Evolutionary conservation across 768 basidiomycete species (phyloP).

Genomic region (Rhodotorula sphaerocarpa): DNA sequence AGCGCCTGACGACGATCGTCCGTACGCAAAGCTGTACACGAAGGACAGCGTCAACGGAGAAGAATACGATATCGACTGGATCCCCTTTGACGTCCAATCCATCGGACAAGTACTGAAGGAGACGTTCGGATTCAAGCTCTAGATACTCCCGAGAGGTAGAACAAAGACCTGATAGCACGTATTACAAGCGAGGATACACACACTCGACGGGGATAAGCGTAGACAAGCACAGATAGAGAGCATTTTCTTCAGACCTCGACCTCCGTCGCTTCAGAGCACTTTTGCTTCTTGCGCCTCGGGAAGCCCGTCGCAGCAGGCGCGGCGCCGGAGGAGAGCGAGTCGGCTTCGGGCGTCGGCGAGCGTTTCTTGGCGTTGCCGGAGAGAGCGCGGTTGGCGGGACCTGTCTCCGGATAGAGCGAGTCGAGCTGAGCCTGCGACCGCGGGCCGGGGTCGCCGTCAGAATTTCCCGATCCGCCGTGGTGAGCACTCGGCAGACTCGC

Average conservation of each 20-base stretch:
- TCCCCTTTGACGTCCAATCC: slow-evolving; percentile 15
- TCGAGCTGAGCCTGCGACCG: too few species aligned
- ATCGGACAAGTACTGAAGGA: slow-evolving; percentile 8
- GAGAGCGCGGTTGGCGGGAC: too few species aligned
- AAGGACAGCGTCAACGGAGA: slow-evolving; percentile 24
- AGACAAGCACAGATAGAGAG: not conserved
- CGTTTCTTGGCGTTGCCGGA: too few species aligned
- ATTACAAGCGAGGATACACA: not conserved
- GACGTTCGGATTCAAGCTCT: slow-evolving; percentile 15
- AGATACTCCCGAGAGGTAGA: not conserved
- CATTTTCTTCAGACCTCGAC: not conserved
- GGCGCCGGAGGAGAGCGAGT: too few species aligned
- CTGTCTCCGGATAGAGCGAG: too few species aligned
- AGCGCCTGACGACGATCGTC: slow-evolving; percentile 15
- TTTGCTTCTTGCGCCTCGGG: not conserved
- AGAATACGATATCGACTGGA: slow-evolving; percentile 22
- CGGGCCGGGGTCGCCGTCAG: too few species aligned
- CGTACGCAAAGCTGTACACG: slow-evolving; percentile 28
- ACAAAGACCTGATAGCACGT: too few species aligned
- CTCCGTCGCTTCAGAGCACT: slow-evolving; percentile 2
- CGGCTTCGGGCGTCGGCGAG: too few species aligned
- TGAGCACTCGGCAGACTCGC: too few species aligned
- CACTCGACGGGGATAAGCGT: not conserved
- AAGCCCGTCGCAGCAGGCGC: too few species aligned
- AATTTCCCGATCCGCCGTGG: too few species aligned